Base-by-base conservation (phyloP, 2,329 filamentous ascomycete genomes). In the Fusarium hainanense region DNA sequence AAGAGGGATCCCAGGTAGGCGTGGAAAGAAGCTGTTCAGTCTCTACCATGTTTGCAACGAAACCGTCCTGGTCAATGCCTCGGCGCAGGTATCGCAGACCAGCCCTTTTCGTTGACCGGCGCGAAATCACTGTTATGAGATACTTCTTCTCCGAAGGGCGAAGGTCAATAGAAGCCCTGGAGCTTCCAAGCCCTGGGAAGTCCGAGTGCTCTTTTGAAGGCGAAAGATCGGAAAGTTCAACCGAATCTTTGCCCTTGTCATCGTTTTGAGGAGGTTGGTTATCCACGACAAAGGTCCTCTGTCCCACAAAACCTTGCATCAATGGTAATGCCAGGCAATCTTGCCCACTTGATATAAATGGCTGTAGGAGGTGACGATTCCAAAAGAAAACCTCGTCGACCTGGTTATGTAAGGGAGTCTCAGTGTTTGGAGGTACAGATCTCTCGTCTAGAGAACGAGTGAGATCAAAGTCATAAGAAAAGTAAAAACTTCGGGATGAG, bases 281-380 rank as follows among this genome's bases (percentile, higher is more conserved):
- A 72, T 93, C 91, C 25, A 94, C 88, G 11, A 90, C 87, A 77
- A 99, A 98, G 4, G 89, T 84, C 67, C 89, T 85, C 79, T 98
- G 96, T 2, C 95, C 95, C 21, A 99, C 89, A 73, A 98, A 99
- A 0, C 96, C 96, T 80, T 98, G 96, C 80, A 99, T 92, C 6
- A 99, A 74, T 3, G 96, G 96, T 23, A 98, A 81, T 2, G 92
- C 85, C 56, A 97, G 86, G 0, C 84, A 83, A 72, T 93, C 88
- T 23, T 93, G 88, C 1, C 92, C 90, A n/a, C 87, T 85, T 20
- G 92, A 87, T 49, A 93, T 87, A 66, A 99, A 94, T 0, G 92
- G 90, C 28, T 86, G 81, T 27, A 93, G 82, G 16, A 98, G 85
- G 76, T 93, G 85, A 27, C 86, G 86, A 75, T 99, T 99, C 95